phyloP scores from a whole-genome alignment of 345 rosid genomes.

The Hirschfeldia incana region DNA sequence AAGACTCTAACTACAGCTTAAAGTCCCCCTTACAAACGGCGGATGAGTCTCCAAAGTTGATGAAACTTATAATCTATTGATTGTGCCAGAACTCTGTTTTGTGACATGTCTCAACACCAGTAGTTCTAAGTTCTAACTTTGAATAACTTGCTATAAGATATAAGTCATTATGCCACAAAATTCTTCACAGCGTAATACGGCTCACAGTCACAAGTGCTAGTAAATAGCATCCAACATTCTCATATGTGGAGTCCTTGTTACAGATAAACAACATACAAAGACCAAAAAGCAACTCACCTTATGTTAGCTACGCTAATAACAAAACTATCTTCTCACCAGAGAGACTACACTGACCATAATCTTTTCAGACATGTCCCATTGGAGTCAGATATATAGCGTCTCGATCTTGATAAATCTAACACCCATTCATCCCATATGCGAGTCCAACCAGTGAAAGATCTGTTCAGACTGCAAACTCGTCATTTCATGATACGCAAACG shows the following conservation, averaged over 20 bases:
- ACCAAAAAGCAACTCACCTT: not conserved
- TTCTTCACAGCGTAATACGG: not conserved
- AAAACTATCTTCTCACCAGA: not conserved
- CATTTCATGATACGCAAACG: slow-evolving; percentile 93
- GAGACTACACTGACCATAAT: not conserved
- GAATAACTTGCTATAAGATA: not conserved
- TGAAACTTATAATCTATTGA: not conserved
- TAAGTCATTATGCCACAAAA: not conserved
- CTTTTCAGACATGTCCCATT: not conserved
- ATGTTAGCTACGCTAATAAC: not conserved
- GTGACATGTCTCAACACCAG: not conserved
- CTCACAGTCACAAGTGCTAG: not conserved
- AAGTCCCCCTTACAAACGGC: not conserved
- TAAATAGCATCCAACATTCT: not conserved
- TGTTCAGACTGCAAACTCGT: slow-evolving; percentile 81
- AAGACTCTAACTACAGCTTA: not conserved
- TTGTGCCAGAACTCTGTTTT: not conserved
- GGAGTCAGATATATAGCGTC: not conserved
- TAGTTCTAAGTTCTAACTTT: not conserved
- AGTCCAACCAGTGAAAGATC: slow-evolving; percentile 89
- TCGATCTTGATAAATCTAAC: not conserved
- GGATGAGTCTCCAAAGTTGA: no score
- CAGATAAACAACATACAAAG: not conserved
- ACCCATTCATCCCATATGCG: slow-evolving; percentile 55
- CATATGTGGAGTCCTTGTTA: not conserved